These are phyloP conservation scores for Fusarium guadeloupense DNA, from an alignment of 2,329 filamentous ascomycete genomes.

Conservation along the genomic window DNA sequence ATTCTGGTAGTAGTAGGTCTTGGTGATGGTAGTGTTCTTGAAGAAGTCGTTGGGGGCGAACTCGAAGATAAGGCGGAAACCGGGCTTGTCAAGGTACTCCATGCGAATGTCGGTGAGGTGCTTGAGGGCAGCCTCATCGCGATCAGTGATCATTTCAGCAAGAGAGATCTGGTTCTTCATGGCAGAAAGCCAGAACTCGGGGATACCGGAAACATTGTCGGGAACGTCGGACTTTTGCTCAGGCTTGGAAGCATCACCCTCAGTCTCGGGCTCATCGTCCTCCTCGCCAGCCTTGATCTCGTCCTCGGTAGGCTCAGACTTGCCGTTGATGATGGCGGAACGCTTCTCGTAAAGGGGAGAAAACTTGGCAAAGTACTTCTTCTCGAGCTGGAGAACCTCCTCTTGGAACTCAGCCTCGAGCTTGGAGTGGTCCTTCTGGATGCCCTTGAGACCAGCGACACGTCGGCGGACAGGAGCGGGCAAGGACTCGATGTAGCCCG, in stretches of 20 bases:
- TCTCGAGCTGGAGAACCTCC: slow-evolving; percentile 96
- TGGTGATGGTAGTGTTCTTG: slow-evolving; percentile 95
- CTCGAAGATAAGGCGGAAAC: slow-evolving; percentile 98
- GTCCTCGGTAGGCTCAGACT: slow-evolving; percentile 82
- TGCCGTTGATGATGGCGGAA: slow-evolving; percentile 89
- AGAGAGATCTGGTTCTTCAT: slow-evolving; percentile 99
- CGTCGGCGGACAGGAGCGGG: slow-evolving; percentile 89
- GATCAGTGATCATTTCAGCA: slow-evolving; percentile 98
- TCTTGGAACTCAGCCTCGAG: slow-evolving; percentile 98
- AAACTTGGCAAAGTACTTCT: slow-evolving; percentile 99
- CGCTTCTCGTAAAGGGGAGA: slow-evolving; percentile 97
- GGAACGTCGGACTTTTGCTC: slow-evolving; percentile 67
- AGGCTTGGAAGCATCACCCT: slow-evolving; percentile 67
- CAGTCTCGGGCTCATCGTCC: slow-evolving; percentile 77
- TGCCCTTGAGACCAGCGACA: slow-evolving; percentile 94
- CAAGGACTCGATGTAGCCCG: slow-evolving; percentile 97
- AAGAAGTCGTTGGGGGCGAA: slow-evolving; percentile 97
- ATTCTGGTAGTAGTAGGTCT: slow-evolving; percentile 99
- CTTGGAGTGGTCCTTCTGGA: slow-evolving; percentile 98
- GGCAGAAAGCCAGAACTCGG: slow-evolving; percentile 98
- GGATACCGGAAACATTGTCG: slow-evolving; percentile 78
- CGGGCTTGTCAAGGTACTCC: slow-evolving; percentile 98
- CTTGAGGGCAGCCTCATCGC: slow-evolving; percentile 93
- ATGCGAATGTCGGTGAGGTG: slow-evolving; percentile 92
- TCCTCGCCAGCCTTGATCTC: slow-evolving; percentile 89